Base-by-base conservation (phyloP, 768 basidiomycete genomes). In the Boletus pseudo-olivaceus region DNA sequence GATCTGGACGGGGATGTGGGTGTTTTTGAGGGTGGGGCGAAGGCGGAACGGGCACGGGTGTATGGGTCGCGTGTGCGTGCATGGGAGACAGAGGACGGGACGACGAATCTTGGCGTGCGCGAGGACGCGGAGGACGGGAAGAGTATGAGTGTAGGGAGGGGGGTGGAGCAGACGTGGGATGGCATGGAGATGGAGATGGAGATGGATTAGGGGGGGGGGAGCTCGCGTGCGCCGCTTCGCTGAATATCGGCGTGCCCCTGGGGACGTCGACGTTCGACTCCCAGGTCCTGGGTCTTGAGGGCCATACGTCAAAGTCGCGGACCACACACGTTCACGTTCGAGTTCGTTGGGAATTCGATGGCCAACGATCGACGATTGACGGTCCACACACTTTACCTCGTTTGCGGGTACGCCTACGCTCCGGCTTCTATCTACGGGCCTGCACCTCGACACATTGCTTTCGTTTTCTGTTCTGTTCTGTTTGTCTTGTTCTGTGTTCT, bases 101-200 rank as follows among this genome's bases (percentile, higher is more conserved):
- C n/a, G n/a, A n/a, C n/a, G n/a, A n/a, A n/a, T n/a, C n/a, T n/a
- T n/a, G n/a, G n/a, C n/a, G n/a, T n/a, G n/a, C n/a, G n/a, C n/a
- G n/a, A n/a, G n/a, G n/a, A n/a, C n/a, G n/a, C n/a, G 20, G 54
- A 43, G 33, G 45, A 30, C 2, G 47, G 27, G 12, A 42, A 35
- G 30, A 9, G 6, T 19, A 15, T 59, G 47, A 7, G 35, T 17
- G 42, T 5, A 5, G 17, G 55, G 49, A 57, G 41, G 37, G 49
- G 17, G n/a, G 23, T n/a, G 35, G 49, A 56, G 52, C 59, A 62
- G 55, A 61, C 60, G 61, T 78, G 72, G 74, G 72, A 76, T 49
- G 72, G 78, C 47, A 70, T 74, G 72, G 78, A 78, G 55, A 87
- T 89, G 83, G 88, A 72, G 1, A 70, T 70, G 67, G 68, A 67